phyloP scores from a whole-genome alignment of 2,329 filamentous ascomycete genomes.

The Arthrobotrys pseudoclavata region DNA sequence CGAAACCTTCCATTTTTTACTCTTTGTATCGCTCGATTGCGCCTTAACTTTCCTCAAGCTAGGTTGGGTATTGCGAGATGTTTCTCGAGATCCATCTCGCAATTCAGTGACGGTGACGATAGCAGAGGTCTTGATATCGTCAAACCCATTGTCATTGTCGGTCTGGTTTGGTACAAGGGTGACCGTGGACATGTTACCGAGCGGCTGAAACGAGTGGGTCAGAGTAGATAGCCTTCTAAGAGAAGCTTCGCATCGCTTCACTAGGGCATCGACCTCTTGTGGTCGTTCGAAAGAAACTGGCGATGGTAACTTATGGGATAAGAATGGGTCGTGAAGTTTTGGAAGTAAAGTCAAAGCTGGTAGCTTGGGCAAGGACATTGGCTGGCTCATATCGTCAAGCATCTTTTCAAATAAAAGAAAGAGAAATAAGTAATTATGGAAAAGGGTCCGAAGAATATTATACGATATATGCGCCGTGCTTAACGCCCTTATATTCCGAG shows the following conservation, averaged over 20 bases:
- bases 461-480: constrained; percentile 59
- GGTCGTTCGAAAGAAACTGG: constrained; percentile 55
- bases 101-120: constrained; percentile 56
- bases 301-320: constrained; percentile 55
- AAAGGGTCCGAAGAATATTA: constrained; percentile 49
- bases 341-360: constrained; percentile 55
- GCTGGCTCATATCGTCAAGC: constrained; percentile 57
- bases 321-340: constrained; percentile 58
- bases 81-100: constrained; percentile 36
- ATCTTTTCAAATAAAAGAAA: constrained; percentile 44
- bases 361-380: constrained; percentile 57
- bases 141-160: constrained; percentile 41
- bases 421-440: constrained; percentile 37
- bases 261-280: constrained; percentile 58
- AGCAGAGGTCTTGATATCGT: constrained; percentile 43
- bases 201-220: constrained; percentile 59
- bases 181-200: constrained; percentile 59
- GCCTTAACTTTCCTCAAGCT: constrained; percentile 32
- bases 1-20: constrained; percentile 57
- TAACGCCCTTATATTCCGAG: constrained; percentile 58
- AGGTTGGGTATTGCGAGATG: constrained; percentile 24
- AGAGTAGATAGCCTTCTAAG: constrained; percentile 59
- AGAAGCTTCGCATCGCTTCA: constrained; percentile 61
- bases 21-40: constrained; percentile 27
- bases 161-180: constrained; percentile 50